Conservation (phyloP, 225 moss, liverwort and hornwort species). For the Pleurozium schreberi region DNA sequence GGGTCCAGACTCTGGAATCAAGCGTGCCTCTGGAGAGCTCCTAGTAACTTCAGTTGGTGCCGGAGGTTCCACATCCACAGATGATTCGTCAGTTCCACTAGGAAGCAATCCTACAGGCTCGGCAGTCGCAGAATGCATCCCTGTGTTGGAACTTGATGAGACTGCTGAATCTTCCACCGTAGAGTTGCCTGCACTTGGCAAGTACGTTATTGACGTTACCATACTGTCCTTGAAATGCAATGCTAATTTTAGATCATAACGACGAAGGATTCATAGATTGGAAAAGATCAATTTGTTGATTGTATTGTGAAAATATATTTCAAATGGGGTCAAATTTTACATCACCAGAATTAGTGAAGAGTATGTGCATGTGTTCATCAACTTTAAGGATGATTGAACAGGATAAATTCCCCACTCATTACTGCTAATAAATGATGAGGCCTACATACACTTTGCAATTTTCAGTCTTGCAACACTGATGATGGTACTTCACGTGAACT, state of each 20-base stretch:
- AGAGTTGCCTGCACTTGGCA: slow-evolving; percentile 10
- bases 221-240: background rate
- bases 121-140: background rate
- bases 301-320: background rate
- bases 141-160: slow-evolving; percentile 7
- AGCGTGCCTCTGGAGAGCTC: background rate
- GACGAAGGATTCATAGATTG: background rate
- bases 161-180: background rate
- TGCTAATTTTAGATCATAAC: background rate
- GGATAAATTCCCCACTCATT: background rate
- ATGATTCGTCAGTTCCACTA: background rate
- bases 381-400: background rate
- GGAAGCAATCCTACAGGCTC: background rate
- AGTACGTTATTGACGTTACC: background rate
- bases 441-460: background rate
- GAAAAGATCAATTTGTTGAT: background rate
- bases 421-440: too few relatives aligned
- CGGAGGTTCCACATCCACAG: background rate
- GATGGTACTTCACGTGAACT: background rate
- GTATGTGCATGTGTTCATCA: background rate
- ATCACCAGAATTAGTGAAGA: background rate
- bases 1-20: slow-evolving; percentile 1
- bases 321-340: background rate
- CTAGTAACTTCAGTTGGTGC: slow-evolving; percentile 1
- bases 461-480: background rate